phyloP scores from a whole-genome alignment of 2,329 filamentous ascomycete species.

The Phoma sp. region DNA sequence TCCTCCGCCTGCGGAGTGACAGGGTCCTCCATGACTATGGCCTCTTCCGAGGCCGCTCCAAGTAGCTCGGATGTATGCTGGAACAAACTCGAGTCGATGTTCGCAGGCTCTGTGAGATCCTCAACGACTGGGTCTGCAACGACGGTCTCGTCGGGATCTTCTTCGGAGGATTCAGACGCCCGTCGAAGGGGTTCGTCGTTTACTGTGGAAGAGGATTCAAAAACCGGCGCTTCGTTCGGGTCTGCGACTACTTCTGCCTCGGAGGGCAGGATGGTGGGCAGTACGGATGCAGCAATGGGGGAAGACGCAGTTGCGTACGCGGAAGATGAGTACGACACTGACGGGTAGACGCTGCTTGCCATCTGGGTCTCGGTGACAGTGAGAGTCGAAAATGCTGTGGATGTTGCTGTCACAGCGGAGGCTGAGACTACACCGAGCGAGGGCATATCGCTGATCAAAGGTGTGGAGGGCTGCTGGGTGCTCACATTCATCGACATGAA shows the following conservation, averaged over 20 bases:
- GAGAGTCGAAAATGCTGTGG: conserved; percentile 35
- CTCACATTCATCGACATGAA: conserved; percentile 47
- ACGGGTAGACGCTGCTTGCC: conserved; percentile 11
- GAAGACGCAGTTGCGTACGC: neutral
- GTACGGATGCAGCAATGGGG: neutral
- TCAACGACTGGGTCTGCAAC: conserved; percentile 13
- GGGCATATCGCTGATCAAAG: conserved; percentile 10
- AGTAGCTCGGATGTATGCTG: conserved; percentile 14
- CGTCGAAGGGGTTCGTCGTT: conserved; percentile 15
- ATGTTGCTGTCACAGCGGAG: conserved; percentile 24
- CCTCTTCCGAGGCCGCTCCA: conserved; percentile 4
- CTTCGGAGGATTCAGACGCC: conserved; percentile 11
- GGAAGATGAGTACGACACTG: conserved; percentile 4
- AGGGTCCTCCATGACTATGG: conserved; percentile 16
- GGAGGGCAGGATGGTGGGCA: conserved; percentile 5
- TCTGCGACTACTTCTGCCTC: conserved; percentile 9
- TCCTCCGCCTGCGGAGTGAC: conserved; percentile 16
- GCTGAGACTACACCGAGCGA: conserved; percentile 9
- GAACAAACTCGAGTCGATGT: conserved; percentile 10
- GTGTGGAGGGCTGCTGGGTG: conserved; percentile 14
- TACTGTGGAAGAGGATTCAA: conserved; percentile 12
- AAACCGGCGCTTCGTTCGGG: conserved; percentile 6
- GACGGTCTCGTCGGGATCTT: conserved; percentile 12
- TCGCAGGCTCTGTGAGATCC: conserved; percentile 17
- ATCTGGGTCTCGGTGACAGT: conserved; percentile 34